Evolutionary conservation across 805 yeast species (phyloP).

Genomic region (Saturnispora sanitii): DNA sequence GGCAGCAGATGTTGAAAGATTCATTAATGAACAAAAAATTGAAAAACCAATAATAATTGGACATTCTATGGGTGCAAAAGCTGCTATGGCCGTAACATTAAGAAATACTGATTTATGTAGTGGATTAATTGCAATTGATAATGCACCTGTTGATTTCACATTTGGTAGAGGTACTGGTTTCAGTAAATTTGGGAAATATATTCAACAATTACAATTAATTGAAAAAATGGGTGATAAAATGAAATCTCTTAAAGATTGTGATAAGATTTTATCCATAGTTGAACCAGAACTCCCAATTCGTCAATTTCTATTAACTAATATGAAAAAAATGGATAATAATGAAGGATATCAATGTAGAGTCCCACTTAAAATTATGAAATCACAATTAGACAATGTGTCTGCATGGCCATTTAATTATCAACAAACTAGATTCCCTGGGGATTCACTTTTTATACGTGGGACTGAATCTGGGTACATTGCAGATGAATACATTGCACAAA

Average conservation of each 20-base stretch:
- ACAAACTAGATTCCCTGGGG: slow-evolving; percentile 51
- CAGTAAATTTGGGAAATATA: slow-evolving; percentile 53
- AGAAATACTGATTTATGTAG: slow-evolving; percentile 53
- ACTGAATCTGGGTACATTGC: slow-evolving; percentile 66
- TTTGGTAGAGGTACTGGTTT: slow-evolving; percentile 30
- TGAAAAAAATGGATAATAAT: slow-evolving; percentile 32
- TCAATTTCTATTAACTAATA: slow-evolving; percentile 69
- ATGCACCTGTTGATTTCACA: slow-evolving; percentile 69
- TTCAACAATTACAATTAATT: slow-evolving; percentile 51
- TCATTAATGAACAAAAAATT: slow-evolving; percentile 39
- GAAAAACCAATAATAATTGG: slow-evolving; percentile 57
- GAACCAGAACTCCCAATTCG: slow-evolving; percentile 54
- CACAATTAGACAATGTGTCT: slow-evolving; percentile 56
- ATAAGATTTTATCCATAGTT: slow-evolving; percentile 46
- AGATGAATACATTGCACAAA: slow-evolving; percentile 66
- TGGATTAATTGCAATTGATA: slow-evolving; percentile 71
- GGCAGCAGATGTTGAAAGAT: slow-evolving; percentile 77
- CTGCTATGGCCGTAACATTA: slow-evolving; percentile 80
- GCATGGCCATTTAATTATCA: slow-evolving; percentile 65
- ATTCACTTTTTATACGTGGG: slow-evolving; percentile 74
- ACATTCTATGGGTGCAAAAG: slow-evolving; percentile 90
- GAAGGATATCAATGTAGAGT: slow-evolving; percentile 39
- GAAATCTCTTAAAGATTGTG: slow-evolving; percentile 55
- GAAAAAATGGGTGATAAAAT: slow-evolving; percentile 33
- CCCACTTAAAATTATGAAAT: slow-evolving; percentile 63